Percentiles rank a stretch among this genome's conserved stretches.
Conservation (phyloP, 495 filamentous ascomycete genomes). For the Astrothelium subdiscretum region DNA sequence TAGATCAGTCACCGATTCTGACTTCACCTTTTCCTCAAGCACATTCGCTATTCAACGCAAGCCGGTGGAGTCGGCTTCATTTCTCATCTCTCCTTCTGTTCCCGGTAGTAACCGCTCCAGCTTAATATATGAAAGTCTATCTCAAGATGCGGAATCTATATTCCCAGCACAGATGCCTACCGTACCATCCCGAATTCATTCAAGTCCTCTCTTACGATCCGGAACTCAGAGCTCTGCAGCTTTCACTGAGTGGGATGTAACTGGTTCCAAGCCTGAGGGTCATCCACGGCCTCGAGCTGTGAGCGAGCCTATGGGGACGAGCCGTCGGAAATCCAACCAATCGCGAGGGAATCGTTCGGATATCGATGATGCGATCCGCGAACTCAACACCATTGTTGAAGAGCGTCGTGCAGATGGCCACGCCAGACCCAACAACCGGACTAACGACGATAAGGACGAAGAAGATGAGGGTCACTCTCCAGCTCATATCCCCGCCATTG, state of each 20-base stretch:
- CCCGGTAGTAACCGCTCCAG: background rate
- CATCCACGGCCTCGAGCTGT: background rate
- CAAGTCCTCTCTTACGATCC: background rate
- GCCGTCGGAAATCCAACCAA: background rate
- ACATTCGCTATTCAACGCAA: background rate
- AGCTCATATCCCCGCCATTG: conserved; percentile 22
- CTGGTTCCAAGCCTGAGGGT: background rate
- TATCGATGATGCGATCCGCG: conserved; percentile 24
- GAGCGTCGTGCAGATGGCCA: conserved; percentile 20
- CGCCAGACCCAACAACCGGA: conserved; percentile 4
- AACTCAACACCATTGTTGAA: conserved; percentile 27
- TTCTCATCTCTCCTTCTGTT: background rate
- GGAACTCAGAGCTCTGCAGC: background rate
- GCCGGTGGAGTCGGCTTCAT: conserved; percentile 3
- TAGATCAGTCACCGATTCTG: background rate
- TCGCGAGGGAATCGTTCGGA: conserved; percentile 10
- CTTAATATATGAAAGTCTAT: background rate
- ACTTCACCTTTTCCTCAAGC: background rate
- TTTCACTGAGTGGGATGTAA: background rate
- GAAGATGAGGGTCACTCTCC: background rate
- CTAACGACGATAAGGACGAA: background rate
- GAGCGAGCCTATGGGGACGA: background rate
- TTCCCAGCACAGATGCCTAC: background rate
- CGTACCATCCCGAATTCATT: background rate
- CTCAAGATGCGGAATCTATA: background rate